A percentile compares a stretch with the other conserved stretches of the same genome.
Evolutionary conservation across 805 yeast genomes (phyloP).

Genomic region (Cyberlindnera japonica): DNA sequence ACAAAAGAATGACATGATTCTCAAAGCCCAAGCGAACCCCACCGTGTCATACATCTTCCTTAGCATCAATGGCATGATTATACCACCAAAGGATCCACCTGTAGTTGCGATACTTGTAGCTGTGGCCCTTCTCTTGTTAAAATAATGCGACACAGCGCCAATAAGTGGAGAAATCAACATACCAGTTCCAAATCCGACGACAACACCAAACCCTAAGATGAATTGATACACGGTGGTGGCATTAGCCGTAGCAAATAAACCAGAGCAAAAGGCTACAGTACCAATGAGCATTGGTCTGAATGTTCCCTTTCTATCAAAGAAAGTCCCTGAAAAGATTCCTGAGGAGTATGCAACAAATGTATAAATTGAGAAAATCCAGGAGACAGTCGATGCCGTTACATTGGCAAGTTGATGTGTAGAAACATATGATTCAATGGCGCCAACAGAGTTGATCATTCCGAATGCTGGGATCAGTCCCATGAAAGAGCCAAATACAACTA

Average conservation of each 20-base stretch:
- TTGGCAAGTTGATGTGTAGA: conserved; percentile 47
- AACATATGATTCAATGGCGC: conserved; percentile 59
- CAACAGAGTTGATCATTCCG: conserved; percentile 55
- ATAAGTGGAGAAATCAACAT: conserved; percentile 42
- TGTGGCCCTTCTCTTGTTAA: conserved; percentile 38
- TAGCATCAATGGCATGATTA: conserved; percentile 44
- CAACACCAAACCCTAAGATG: conserved; percentile 47
- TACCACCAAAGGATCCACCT: conserved; percentile 52
- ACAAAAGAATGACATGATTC: conserved; percentile 45
- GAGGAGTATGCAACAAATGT: conserved; percentile 29
- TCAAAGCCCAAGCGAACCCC: conserved; percentile 53
- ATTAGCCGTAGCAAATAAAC: conserved; percentile 42
- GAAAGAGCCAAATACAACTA: conserved; percentile 53
- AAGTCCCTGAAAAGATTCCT: conserved; percentile 40
- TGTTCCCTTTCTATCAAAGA: conserved; percentile 46
- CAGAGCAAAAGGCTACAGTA: conserved; percentile 33
- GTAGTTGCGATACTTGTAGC: conserved; percentile 45
- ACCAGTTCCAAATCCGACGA: conserved; percentile 43
- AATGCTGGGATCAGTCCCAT: conserved; percentile 49
- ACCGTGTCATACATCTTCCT: conserved; percentile 36
- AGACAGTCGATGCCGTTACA: conserved; percentile 41
- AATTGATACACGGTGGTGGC: conserved; percentile 46
- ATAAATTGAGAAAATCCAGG: conserved; percentile 51
- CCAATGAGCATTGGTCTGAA: conserved; percentile 36
- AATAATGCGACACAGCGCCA: conserved; percentile 41